Conservation (phyloP, 106 monocot species). For the Xerophyta viscosa region DNA sequence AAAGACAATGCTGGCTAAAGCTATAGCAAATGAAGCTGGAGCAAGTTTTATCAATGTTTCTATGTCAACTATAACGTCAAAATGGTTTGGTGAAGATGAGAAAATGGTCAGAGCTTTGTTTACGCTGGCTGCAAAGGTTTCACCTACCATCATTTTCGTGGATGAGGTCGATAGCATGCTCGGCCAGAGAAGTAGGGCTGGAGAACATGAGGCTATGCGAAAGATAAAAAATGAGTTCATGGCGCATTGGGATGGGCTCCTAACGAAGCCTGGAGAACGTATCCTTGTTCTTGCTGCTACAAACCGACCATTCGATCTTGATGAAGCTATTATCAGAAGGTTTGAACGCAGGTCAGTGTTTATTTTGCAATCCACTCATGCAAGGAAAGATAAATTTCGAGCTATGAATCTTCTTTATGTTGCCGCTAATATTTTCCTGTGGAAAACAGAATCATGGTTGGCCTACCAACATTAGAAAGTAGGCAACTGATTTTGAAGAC, state of each 20-base stretch:
- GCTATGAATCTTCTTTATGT: no score
- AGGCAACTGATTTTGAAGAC: constrained; percentile 12
- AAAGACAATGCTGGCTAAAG: constrained; percentile 16
- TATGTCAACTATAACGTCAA: no score
- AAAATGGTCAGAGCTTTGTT: no score
- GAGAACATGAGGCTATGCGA: constrained; percentile 11
- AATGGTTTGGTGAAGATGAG: no score
- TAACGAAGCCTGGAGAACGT: constrained; percentile 11
- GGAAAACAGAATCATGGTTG: constrained; percentile 16
- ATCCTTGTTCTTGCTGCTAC: constrained; percentile 19
- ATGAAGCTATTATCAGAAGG: constrained; percentile 20
- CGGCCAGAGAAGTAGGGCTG: constrained; percentile 5
- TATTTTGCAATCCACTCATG: neutral
- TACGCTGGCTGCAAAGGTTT: no score
- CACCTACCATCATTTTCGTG: constrained; percentile 14
- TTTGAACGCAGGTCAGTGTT: constrained; percentile 14
- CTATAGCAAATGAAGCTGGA: no score
- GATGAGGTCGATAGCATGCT: constrained; percentile 17
- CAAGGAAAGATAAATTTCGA: no score
- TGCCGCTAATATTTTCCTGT: no score
- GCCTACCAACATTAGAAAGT: constrained; percentile 10
- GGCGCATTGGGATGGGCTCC: constrained; percentile 18
- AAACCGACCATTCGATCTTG: constrained; percentile 15
- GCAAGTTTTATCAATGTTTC: no score
- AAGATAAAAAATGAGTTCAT: no score